Conservation (phyloP, 2,329 filamentous ascomycete species). For the Pseudogymnoascus sp. region DNA sequence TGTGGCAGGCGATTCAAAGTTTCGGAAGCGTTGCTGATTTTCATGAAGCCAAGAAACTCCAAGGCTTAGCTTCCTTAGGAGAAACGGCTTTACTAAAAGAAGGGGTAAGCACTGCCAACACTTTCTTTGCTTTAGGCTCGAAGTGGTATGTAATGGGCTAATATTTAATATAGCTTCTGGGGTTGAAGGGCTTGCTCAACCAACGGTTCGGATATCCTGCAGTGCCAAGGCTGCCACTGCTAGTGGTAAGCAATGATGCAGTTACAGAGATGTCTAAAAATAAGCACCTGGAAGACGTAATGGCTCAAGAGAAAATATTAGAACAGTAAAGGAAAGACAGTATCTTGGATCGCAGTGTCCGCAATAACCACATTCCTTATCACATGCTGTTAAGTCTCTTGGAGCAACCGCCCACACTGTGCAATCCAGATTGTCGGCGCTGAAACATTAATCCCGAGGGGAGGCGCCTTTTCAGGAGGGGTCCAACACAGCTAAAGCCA, state of each 20-base stretch:
- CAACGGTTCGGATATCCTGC: constrained; percentile 21
- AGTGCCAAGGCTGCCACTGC: constrained; percentile 20
- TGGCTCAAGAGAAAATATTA: neutral
- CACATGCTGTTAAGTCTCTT: no score
- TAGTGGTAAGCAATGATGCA: constrained; percentile 21
- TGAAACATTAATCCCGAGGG: no score
- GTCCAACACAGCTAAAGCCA: no score
- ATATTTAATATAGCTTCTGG: constrained; percentile 18
- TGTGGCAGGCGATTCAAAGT: constrained; percentile 18
- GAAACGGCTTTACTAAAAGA: constrained; percentile 23
- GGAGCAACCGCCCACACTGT: no score
- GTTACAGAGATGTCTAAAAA: constrained; percentile 8
- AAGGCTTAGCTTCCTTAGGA: constrained; percentile 21
- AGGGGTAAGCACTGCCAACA: constrained; percentile 14
- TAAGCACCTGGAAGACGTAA: neutral
- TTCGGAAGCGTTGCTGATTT: neutral
- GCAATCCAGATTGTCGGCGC: no score
- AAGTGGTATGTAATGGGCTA: neutral
- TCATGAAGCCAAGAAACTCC: constrained; percentile 20
- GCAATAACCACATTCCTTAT: no score
- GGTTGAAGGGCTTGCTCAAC: constrained; percentile 24
- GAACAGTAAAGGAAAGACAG: neutral
- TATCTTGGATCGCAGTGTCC: neutral
- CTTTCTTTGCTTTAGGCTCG: neutral
- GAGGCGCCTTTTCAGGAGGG: no score